A percentile compares a stretch with the other conserved stretches of the same genome.
These are phyloP conservation scores for Pseudohyphozyma bogoriensis DNA, from an alignment of 768 basidiomycete species.

Conservation along the genomic window DNA sequence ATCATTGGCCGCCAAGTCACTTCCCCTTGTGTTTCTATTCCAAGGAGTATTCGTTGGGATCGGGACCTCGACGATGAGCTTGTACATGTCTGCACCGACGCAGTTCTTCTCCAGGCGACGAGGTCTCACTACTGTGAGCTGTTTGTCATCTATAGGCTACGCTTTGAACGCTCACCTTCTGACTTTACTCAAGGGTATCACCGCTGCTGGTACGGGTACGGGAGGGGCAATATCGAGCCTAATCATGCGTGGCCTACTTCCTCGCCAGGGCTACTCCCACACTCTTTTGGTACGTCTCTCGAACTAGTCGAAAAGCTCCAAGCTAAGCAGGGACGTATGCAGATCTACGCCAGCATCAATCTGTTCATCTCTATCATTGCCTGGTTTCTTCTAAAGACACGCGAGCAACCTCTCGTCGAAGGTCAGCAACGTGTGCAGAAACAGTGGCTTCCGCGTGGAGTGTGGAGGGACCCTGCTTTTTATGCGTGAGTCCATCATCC, in stretches of 20 bases:
- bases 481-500: too few species aligned
- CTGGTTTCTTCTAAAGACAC: slow-evolving; percentile 6
- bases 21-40: slow-evolving; percentile 15
- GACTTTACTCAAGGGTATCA: too few species aligned
- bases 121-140: slow-evolving; percentile 33
- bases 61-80: not conserved
- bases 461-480: slow-evolving; percentile 15
- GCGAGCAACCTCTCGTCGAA: slow-evolving; percentile 7
- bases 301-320: not conserved
- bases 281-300: slow-evolving; percentile 30
- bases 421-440: slow-evolving; percentile 7
- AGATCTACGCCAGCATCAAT: slow-evolving; percentile 20
- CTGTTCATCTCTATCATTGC: slow-evolving; percentile 5
- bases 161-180: too few species aligned
- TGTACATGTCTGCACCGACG: slow-evolving; percentile 35
- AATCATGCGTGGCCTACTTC: slow-evolving; percentile 29
- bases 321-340: not conserved
- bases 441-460: slow-evolving; percentile 16
- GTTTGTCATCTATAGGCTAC: too few species aligned
- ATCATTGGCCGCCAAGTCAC: slow-evolving; percentile 3
- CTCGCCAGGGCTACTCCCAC: slow-evolving; percentile 30
- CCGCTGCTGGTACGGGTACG: slow-evolving; percentile 33
- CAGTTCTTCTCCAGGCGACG: slow-evolving; percentile 35
- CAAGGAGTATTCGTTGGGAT: slow-evolving; percentile 16
- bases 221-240: slow-evolving; percentile 31